Percentiles rank a stretch among this genome's conserved stretches.
Conservation (phyloP, 495 filamentous ascomycete species). For the Neohortaea acidophila region DNA sequence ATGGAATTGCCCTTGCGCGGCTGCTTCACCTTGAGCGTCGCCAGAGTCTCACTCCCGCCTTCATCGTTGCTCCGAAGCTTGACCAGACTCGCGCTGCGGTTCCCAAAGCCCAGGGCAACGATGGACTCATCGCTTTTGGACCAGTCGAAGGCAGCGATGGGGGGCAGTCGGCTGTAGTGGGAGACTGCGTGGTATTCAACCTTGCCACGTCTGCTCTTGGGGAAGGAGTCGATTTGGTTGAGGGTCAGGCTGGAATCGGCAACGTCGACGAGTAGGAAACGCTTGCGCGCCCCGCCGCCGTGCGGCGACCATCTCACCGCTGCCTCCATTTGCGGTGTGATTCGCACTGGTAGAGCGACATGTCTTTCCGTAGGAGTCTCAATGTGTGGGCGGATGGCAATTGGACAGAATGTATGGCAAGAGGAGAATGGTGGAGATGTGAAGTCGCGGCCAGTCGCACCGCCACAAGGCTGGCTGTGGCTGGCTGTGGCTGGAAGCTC, state of each 20-base stretch:
- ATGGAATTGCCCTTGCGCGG: slow-evolving; percentile 83
- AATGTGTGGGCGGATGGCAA: too few relatives aligned
- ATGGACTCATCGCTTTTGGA: slow-evolving; percentile 62
- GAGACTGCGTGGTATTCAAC: slow-evolving; percentile 53
- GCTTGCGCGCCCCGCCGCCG: slow-evolving; percentile 42
- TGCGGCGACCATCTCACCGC: slow-evolving; percentile 84
- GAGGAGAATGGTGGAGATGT: too few relatives aligned
- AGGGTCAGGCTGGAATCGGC: slow-evolving; percentile 64
- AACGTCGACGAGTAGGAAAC: slow-evolving; percentile 75
- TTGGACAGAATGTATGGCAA: too few relatives aligned
- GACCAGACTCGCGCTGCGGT: slow-evolving; percentile 70
- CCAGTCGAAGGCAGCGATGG: slow-evolving; percentile 89
- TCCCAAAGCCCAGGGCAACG: slow-evolving; percentile 69
- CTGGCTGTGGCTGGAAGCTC: too few relatives aligned
- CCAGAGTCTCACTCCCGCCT: slow-evolving; percentile 43
- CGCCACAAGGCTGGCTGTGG: too few relatives aligned
- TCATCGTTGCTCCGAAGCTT: slow-evolving; percentile 49
- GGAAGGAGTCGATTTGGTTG: slow-evolving; percentile 52
- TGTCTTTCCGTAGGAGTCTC: too few relatives aligned
- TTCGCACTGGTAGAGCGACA: too few relatives aligned
- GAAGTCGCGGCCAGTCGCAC: too few relatives aligned
- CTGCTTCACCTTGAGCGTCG: slow-evolving; percentile 58
- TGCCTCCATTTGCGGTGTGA: too few relatives aligned
- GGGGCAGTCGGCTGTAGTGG: slow-evolving; percentile 66
- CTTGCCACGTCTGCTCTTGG: slow-evolving; percentile 34